Conservation (phyloP, 2,329 filamentous ascomycete genomes). For the Aspergillus sp. region DNA sequence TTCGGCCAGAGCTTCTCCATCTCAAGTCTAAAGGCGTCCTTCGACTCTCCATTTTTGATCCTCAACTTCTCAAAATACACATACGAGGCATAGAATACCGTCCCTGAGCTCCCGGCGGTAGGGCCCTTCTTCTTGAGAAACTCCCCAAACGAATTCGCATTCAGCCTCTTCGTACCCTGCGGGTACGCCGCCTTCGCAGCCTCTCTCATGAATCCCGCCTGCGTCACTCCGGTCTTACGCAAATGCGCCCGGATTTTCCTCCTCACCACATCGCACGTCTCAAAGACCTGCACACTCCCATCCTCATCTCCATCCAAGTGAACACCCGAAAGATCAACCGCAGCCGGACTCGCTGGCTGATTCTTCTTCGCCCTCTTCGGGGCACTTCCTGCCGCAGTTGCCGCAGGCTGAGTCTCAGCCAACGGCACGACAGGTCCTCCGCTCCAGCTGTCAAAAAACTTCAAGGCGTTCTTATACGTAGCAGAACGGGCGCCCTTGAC, state of each 20-base stretch:
- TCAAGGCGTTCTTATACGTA: slow-evolving; percentile 31
- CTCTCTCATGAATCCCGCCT: slow-evolving; percentile 55
- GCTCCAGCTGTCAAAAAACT: slow-evolving; percentile 55
- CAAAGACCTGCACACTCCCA: slow-evolving; percentile 53
- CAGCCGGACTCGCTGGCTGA: slow-evolving; percentile 23
- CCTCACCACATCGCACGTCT: slow-evolving; percentile 60
- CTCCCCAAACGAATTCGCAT: slow-evolving; percentile 42
- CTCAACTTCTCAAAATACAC: slow-evolving; percentile 63
- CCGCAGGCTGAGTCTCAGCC: not conserved
- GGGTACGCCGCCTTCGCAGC: slow-evolving; percentile 47
- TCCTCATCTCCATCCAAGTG: slow-evolving; percentile 51
- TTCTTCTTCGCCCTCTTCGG: slow-evolving; percentile 3
- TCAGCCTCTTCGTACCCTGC: slow-evolving; percentile 38
- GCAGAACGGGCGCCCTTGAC: slow-evolving; percentile 31
- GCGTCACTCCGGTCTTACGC: slow-evolving; percentile 50
- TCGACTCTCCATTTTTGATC: slow-evolving; percentile 54
- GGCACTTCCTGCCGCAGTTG: not conserved
- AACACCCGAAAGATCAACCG: slow-evolving; percentile 45
- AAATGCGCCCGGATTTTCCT: slow-evolving; percentile 58
- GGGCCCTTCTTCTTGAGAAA: slow-evolving; percentile 56
- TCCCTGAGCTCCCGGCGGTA: slow-evolving; percentile 51
- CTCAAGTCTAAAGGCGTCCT: slow-evolving; percentile 52
- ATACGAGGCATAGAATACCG: slow-evolving; percentile 57
- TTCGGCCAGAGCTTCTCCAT: slow-evolving; percentile 50
- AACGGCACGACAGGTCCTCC: slow-evolving; percentile 47